Evolutionary conservation across 2,329 filamentous ascomycete genomes (phyloP), one percentile per base, ranked within the genome.

Genomic region (Gnomoniopsis smithogilvyi): DNA sequence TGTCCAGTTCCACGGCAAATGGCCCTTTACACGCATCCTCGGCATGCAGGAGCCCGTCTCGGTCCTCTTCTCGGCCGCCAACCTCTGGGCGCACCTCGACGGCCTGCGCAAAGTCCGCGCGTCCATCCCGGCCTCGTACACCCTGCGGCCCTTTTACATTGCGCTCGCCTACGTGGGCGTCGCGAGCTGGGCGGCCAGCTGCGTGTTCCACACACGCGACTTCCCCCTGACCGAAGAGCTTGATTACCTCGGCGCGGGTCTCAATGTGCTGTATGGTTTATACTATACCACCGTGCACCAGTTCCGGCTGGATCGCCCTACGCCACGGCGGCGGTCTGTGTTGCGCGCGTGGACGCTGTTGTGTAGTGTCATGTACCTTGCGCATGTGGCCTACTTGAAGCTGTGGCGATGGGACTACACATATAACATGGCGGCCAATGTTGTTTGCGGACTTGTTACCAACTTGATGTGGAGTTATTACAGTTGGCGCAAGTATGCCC

Each of bases 391-490:
- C 49, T 99, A 96, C 72, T 80, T 99, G 56, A 91, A 89, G 69
- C 85, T 92, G 66, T 91, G 93, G 79, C 79, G 81, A 19, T 99
- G 95, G 90, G 90, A 98, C 73, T 99, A 99, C 72, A 90, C 89
- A 6, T 99, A 99, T 77, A 99, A 99, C 72, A 98, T 99, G 92
- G 86, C 89, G 1, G 95, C 93, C 54, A 99, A 98, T 68, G 90
- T 99, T 21, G 85, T 83, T 3, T 84, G 90, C 12, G 95, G 95
- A 3, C 78, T 92, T 45, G 73, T 93, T 4, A 88, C 92, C 70
- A 96, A 98, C 68, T 54, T 87, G 3, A 76, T 98, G 59, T 98
- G 95, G 95, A 90, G 82, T 47, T 89, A 84, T 73, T 97, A 96
- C 74, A 93, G 90, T 70, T 84, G 90, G 66, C 77, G 78, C 64